These are phyloP conservation scores for Hericium alpestre DNA, from an alignment of 768 basidiomycete genomes.

Conservation along the genomic window DNA sequence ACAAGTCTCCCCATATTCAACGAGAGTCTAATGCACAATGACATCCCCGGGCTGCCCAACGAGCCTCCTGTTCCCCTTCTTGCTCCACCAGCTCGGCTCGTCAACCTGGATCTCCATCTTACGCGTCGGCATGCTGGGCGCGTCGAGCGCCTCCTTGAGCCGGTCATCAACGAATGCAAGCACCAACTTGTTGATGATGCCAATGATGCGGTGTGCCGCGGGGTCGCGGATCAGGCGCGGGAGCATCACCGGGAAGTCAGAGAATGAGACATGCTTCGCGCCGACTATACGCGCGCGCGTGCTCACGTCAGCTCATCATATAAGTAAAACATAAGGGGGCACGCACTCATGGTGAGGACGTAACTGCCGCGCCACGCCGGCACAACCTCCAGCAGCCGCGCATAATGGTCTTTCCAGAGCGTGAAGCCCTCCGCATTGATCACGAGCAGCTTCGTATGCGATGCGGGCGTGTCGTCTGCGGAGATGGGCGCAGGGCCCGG, in stretches of 20 bases:
- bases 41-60: conserved; percentile 6
- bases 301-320: not conserved
- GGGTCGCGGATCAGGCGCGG: conserved; percentile 7
- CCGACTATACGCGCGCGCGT: conserved; percentile 10
- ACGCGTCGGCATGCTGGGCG: conserved; percentile 1
- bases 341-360: conserved; percentile 9
- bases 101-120: conserved; percentile 8
- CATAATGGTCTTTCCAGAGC: conserved; percentile 69
- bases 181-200: conserved; percentile 12
- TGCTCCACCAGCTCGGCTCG: conserved; percentile 3
- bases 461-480: conserved; percentile 5
- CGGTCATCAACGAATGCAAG: conserved; percentile 15
- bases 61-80: conserved; percentile 1
- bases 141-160: conserved; percentile 7
- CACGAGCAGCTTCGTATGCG: conserved; percentile 33
- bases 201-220: conserved; percentile 9
- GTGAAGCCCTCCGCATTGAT: conserved; percentile 75
- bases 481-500: conserved; percentile 34
- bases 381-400: conserved; percentile 42
- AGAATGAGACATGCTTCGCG: conserved; percentile 18
- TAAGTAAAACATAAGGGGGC: not conserved
- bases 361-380: conserved; percentile 27
- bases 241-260: conserved; percentile 16
- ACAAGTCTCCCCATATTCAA: too few relatives aligned
- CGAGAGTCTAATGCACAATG: conserved; percentile 1